Conservation (phyloP, 1,139 yeast genomes). For the Protomyces lactucae-debilis region DNA sequence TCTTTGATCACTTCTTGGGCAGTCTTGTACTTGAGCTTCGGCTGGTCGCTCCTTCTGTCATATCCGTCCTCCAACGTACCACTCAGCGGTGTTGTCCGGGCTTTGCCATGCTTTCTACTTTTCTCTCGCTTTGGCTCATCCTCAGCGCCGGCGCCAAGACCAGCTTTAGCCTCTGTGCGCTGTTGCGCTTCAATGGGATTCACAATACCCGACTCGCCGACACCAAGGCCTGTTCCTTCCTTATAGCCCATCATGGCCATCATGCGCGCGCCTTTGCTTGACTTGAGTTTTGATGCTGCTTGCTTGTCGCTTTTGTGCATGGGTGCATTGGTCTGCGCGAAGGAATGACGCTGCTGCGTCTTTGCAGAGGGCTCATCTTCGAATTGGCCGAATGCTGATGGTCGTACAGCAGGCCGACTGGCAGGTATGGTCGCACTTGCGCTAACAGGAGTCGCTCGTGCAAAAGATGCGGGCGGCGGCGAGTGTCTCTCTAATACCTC, state of each 20-base stretch:
- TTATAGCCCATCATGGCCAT: slow-evolving; percentile 82
- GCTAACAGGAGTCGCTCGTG: background rate
- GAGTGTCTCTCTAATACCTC: background rate
- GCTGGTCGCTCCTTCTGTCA: slow-evolving; percentile 32
- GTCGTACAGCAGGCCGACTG: background rate
- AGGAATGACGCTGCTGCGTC: slow-evolving; percentile 28
- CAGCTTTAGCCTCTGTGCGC: slow-evolving; percentile 57
- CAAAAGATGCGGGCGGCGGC: background rate
- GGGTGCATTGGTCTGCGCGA: background rate
- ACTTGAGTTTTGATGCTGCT: slow-evolving; percentile 37
- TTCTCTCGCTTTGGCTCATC: slow-evolving; percentile 32
- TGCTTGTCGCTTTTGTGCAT: background rate
- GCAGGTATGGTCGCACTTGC: background rate
- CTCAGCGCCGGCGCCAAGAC: slow-evolving; percentile 60
- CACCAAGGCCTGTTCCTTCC: slow-evolving; percentile 78
- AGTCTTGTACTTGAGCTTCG: slow-evolving; percentile 39
- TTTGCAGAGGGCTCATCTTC: slow-evolving; percentile 5
- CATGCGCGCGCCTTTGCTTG: slow-evolving; percentile 83
- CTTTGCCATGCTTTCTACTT: slow-evolving; percentile 31
- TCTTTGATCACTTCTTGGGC: slow-evolving; percentile 43
- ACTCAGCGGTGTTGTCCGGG: slow-evolving; percentile 28
- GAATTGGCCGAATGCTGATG: background rate
- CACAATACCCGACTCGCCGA: slow-evolving; percentile 62
- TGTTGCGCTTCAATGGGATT: slow-evolving; percentile 69
- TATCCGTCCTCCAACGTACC: slow-evolving; percentile 32